Conservation (phyloP, 2,329 filamentous ascomycete genomes). For the Aspergillus piperis region DNA sequence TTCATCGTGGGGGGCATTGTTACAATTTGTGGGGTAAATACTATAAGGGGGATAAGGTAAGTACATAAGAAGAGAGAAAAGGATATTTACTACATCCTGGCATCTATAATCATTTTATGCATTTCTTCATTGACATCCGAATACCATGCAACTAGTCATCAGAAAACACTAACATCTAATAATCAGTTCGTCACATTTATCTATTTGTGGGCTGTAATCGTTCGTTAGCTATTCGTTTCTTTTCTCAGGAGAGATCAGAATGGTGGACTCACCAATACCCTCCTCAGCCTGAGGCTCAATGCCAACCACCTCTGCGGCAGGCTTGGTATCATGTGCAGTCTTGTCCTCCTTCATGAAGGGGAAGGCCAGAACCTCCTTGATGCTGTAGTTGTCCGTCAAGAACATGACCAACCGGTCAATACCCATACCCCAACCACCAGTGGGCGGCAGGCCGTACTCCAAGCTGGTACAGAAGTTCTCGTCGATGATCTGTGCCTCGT, state of each 20-base stretch:
- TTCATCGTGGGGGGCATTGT: no score
- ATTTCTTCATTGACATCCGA: constrained; percentile 27
- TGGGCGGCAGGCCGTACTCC: constrained; percentile 89
- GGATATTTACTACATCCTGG: no score
- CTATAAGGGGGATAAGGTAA: no score
- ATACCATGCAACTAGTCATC: constrained; percentile 25
- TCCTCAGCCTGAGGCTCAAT: constrained; percentile 62
- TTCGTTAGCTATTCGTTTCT: constrained; percentile 21
- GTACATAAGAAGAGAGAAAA: no score
- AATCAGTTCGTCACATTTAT: constrained; percentile 24
- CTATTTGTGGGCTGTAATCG: constrained; percentile 39
- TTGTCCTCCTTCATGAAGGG: constrained; percentile 95
- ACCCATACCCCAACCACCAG: constrained; percentile 94
- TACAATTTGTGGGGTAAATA: no score
- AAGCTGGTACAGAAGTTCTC: constrained; percentile 91
- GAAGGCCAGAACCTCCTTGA: constrained; percentile 95
- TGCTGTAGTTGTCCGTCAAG: constrained; percentile 91
- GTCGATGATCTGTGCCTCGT: constrained; percentile 93
- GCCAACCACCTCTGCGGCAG: constrained; percentile 64
- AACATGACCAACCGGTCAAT: constrained; percentile 95
- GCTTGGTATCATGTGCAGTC: constrained; percentile 47
- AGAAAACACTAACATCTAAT: constrained; percentile 12
- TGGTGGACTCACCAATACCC: constrained; percentile 53
- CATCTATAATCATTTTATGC: constrained; percentile 19
- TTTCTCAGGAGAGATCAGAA: neutral